Evolutionary conservation across 2,329 filamentous ascomycete species (phyloP), one percentile per base, ranked within the genome.

Genomic region (Eutypella sp.): DNA sequence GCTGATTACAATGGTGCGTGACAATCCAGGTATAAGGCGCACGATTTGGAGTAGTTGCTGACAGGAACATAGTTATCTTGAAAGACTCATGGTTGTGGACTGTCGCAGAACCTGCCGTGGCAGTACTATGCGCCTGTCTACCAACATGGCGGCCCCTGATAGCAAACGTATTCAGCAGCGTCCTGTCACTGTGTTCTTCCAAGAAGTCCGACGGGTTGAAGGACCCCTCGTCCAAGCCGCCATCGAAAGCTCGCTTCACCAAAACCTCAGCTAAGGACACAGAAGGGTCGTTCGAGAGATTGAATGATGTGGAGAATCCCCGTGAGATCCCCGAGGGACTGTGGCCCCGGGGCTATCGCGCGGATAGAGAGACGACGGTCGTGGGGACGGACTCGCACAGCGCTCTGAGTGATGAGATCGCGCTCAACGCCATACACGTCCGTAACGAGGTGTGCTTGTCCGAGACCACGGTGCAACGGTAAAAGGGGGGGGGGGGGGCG

Each of bases 61-160:
- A 39, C 36, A 5, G 13, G 19, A 10, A 20, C 7, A 16, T 23
- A 39, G 36, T 39, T 13, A 6, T 22, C 11, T 1, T 39, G 5
- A 39, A 39, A 39, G 36, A 39, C 19, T 39, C 36, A 22, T 39
- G 36, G 36, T 19, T 39, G 11, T 39, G 36, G 36, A 24, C 36
- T 3, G 36, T 39, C 7, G n/a, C 20, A 5, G 36, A 39, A n/a
- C 36, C 36, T 22, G 36, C 36, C 11, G 20, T 39, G 10, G 36
- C 19, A 7, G 11, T 39, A 24, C 16, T 39, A 39, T 39, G 36
- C 36, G 36, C 36, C 11, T 39, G 36, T 39, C 18, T 39, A 23
- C 36, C 36, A 23, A 39, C 36, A 13, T 22, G 22, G 19, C 36
- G 36, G 3, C 36, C 36, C 20, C n/a, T 39, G 19, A 20, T 23